phyloP scores from a whole-genome alignment of 2,329 filamentous ascomycete species.

The Microsporum audouinii region DNA sequence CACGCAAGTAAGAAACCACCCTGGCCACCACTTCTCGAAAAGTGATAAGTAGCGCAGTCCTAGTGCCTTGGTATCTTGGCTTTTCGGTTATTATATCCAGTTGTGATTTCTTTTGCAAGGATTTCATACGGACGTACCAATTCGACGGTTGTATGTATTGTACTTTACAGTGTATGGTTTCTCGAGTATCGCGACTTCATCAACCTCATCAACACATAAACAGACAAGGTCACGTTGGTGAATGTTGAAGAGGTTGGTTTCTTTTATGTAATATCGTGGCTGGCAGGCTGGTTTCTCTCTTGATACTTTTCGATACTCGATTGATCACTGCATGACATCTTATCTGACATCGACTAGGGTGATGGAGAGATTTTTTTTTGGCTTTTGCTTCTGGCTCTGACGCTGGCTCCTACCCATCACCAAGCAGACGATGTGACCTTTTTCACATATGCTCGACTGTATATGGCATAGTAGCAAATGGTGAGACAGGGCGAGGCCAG shows the following conservation, averaged over 20 bases:
- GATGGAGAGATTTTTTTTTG: neutral
- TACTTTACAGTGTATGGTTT: neutral
- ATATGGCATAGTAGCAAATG: neutral
- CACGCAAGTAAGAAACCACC: neutral
- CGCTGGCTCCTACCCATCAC: neutral
- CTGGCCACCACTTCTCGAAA: neutral
- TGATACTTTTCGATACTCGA: neutral
- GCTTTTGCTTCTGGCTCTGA: neutral
- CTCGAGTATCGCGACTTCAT: neutral
- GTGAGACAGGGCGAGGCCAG: neutral
- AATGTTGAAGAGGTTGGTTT: neutral
- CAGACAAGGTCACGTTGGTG: neutral
- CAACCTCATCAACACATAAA: neutral
- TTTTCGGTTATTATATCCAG: slow-evolving; percentile 1
- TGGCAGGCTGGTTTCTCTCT: neutral
- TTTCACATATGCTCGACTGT: no score
- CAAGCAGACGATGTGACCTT: neutral
- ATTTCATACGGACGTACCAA: neutral
- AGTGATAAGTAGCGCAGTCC: neutral
- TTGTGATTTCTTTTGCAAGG: slow-evolving; percentile 1
- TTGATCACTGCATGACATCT: neutral
- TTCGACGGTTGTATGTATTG: neutral
- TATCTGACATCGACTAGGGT: neutral
- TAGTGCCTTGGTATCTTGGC: slow-evolving; percentile 1
- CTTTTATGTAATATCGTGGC: slow-evolving; percentile 1